Evolutionary conservation across 192 early-diverging fungal genomes (phyloP).

Genomic region (Backusella morwellensis): DNA sequence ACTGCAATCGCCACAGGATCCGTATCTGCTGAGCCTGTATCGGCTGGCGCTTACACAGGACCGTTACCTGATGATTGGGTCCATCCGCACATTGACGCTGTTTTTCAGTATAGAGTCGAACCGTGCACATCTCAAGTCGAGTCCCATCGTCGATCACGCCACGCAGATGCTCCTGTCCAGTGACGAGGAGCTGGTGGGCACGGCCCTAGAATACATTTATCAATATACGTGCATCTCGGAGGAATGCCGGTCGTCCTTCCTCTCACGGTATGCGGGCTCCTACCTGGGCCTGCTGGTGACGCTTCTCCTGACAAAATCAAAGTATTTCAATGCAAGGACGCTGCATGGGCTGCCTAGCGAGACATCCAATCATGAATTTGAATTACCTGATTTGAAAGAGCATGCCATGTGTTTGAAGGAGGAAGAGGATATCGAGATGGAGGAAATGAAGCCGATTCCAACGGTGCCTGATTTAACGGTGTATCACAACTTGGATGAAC

Average conservation of each 20-base stretch:
- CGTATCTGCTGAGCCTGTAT: not conserved
- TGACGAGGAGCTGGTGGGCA: conserved; percentile 61
- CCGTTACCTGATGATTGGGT: conserved; percentile 51
- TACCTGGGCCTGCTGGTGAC: conserved; percentile 5
- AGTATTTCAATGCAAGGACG: conserved; percentile 9
- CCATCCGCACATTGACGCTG: conserved; percentile 50
- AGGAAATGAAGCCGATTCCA: not conserved
- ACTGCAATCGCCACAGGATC: conserved; percentile 13
- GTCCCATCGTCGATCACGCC: conserved; percentile 46
- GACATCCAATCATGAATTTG: not conserved
- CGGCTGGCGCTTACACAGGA: conserved; percentile 52
- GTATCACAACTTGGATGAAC: conserved; percentile 50
- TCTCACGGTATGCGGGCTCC: not conserved
- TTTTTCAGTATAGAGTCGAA: conserved; percentile 49
- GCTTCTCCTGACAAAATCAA: conserved; percentile 4
- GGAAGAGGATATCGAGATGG: not conserved
- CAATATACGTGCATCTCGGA: conserved; percentile 16
- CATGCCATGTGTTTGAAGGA: not conserved
- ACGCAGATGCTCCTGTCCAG: conserved; percentile 52
- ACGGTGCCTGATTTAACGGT: conserved; percentile 25
- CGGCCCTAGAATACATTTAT: conserved; percentile 64
- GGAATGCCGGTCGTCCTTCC: not conserved
- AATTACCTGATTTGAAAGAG: not conserved
- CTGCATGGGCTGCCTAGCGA: not conserved
- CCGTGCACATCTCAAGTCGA: not conserved